Conservation (phyloP, 2,329 filamentous ascomycete species). For the Cytospora chrysosperma region DNA sequence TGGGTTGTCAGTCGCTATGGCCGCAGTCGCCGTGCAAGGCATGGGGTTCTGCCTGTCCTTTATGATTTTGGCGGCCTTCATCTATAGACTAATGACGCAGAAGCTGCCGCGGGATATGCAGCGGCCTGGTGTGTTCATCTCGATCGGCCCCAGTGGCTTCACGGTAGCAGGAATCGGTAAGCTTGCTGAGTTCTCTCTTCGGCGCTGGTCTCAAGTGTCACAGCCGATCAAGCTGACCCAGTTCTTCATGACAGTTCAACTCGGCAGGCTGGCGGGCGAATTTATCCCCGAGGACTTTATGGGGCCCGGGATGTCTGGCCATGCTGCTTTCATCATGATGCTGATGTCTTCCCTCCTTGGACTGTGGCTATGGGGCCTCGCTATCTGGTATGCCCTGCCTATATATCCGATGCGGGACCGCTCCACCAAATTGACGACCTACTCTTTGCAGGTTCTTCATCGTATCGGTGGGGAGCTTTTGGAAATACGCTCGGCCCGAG, state of each 20-base stretch:
- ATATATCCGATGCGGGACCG: too few species aligned
- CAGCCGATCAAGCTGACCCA: constrained; percentile 1
- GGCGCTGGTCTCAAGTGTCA: neutral
- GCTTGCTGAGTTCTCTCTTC: neutral
- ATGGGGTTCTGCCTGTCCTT: constrained; percentile 59
- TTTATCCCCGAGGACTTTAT: constrained; percentile 46
- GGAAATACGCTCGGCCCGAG: constrained; percentile 58
- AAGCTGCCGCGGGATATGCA: constrained; percentile 75
- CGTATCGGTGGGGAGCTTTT: constrained; percentile 73
- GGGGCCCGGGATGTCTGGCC: constrained; percentile 33
- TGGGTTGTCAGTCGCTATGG: constrained; percentile 46
- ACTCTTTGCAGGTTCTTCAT: constrained; percentile 60
- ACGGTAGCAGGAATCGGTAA: constrained; percentile 47
- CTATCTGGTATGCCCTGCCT: constrained; percentile 54
- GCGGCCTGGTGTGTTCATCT: constrained; percentile 82
- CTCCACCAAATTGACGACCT: neutral
- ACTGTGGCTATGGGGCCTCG: constrained; percentile 81
- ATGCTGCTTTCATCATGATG: constrained; percentile 45
- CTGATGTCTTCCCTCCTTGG: constrained; percentile 60
- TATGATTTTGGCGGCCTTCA: constrained; percentile 81
- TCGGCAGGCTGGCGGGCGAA: constrained; percentile 43
- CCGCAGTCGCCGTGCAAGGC: constrained; percentile 51
- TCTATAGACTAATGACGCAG: constrained; percentile 85
- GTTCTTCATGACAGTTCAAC: constrained; percentile 35
- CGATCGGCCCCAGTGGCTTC: constrained; percentile 70